Percentiles rank a stretch among this genome's conserved stretches.
phyloP scores from a whole-genome alignment of 306 rosid species.

The Abrus pulchellus region DNA sequence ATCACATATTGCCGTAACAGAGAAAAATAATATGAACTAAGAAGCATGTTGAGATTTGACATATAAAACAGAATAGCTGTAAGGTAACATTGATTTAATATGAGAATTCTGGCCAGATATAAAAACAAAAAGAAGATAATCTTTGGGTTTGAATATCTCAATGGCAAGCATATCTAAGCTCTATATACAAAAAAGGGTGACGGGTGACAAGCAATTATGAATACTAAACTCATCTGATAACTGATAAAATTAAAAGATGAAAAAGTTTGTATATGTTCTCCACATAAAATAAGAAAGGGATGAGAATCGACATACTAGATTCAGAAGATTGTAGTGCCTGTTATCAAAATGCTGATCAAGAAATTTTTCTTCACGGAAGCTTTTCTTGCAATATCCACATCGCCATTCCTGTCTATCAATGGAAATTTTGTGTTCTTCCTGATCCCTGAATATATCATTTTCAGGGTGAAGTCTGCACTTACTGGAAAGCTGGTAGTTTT shows the following conservation, averaged over 20 bases:
- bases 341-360: slow-evolving; percentile 93
- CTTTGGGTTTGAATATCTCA: not conserved
- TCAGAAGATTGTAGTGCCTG: slow-evolving; percentile 90
- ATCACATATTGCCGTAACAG: slow-evolving; percentile 27
- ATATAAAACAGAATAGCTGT: slow-evolving; percentile 24
- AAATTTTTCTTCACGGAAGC: slow-evolving; percentile 88
- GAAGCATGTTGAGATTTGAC: slow-evolving; percentile 13
- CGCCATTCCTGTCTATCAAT: slow-evolving; percentile 83
- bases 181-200: not conserved
- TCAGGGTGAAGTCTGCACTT: slow-evolving; percentile 84
- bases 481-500: slow-evolving; percentile 67
- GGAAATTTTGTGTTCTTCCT: slow-evolving; percentile 87
- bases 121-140: slow-evolving; percentile 1
- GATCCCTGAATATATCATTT: slow-evolving; percentile 87
- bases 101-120: slow-evolving; percentile 28
- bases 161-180: not conserved
- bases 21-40: slow-evolving; percentile 14
- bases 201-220: not conserved
- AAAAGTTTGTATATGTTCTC: slow-evolving; percentile 42
- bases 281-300: slow-evolving; percentile 50
- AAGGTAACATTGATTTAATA: slow-evolving; percentile 26
- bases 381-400: slow-evolving; percentile 96
- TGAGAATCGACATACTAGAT: slow-evolving; percentile 69
- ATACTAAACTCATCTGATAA: not conserved
- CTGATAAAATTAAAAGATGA: slow-evolving; percentile 27